phyloP scores from a whole-genome alignment of 331 rosid species.

The Pyrus hybrid region DNA sequence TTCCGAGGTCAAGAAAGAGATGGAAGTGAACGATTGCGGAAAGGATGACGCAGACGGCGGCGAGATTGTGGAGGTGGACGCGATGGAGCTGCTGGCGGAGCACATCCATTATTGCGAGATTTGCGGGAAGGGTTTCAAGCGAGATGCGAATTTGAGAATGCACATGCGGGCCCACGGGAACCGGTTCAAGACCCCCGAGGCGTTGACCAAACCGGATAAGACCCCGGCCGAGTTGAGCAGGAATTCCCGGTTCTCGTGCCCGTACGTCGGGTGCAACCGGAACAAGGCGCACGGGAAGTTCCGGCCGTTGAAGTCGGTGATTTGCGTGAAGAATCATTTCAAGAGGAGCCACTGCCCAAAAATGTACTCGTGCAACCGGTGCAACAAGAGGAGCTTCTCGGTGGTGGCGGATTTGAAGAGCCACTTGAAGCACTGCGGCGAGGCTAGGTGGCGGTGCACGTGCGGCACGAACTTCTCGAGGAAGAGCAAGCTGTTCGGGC shows the following conservation, averaged over 20 bases:
- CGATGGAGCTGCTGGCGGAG: slow-evolving; percentile 49
- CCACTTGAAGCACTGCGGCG: slow-evolving; percentile 61
- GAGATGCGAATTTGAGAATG: slow-evolving; percentile 71
- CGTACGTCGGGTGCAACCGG: slow-evolving; percentile 46
- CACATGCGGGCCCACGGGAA: slow-evolving; percentile 84
- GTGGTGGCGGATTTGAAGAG: no score
- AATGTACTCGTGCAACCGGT: slow-evolving; percentile 48
- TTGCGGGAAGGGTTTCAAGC: slow-evolving; percentile 75
- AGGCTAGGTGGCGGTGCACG: slow-evolving; percentile 56
- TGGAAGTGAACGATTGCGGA: not conserved
- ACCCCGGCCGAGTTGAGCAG: not conserved
- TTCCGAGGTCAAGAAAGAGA: slow-evolving; percentile 5
- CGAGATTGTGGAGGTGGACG: slow-evolving; percentile 62
- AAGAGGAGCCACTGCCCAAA: slow-evolving; percentile 83
- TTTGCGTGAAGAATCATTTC: slow-evolving; percentile 68
- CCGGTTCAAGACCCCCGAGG: slow-evolving; percentile 51
- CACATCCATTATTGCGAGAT: slow-evolving; percentile 60
- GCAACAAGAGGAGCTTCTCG: slow-evolving; percentile 58
- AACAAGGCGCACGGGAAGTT: slow-evolving; percentile 48
- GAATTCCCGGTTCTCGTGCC: slow-evolving; percentile 49
- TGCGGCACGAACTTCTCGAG: slow-evolving; percentile 69
- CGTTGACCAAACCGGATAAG: slow-evolving; percentile 40
- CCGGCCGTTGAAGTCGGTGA: slow-evolving; percentile 51
- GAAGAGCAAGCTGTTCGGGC: slow-evolving; percentile 65
- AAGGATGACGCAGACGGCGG: slow-evolving; percentile 25